Evolutionary conservation across 495 filamentous ascomycete species (phyloP).

Genomic region (Penicillium salamii): DNA sequence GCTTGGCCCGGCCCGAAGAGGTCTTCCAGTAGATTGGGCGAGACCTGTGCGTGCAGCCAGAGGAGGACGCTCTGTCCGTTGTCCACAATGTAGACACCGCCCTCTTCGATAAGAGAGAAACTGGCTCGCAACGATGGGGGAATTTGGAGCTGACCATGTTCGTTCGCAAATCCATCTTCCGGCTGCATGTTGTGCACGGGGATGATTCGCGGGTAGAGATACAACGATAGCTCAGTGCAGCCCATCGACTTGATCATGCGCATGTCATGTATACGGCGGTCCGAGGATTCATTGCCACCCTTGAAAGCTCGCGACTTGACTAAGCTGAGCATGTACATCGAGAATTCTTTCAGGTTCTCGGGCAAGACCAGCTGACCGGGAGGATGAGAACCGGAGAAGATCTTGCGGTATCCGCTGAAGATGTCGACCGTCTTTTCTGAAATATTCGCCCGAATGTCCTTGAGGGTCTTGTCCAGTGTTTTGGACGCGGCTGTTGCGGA

Average conservation of each 20-base stretch:
- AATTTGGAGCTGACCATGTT: conserved; percentile 80
- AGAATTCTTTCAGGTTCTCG: conserved; percentile 93
- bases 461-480: conserved; percentile 74
- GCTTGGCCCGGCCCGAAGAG: conserved; percentile 79
- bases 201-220: conserved; percentile 93
- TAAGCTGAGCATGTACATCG: conserved; percentile 94
- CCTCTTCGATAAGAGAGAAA: conserved; percentile 86
- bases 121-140: conserved; percentile 69
- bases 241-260: conserved; percentile 87
- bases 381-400: conserved; percentile 79
- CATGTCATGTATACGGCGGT: conserved; percentile 88
- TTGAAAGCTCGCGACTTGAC: conserved; percentile 93
- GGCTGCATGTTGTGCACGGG: conserved; percentile 79
- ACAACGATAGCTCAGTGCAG: conserved; percentile 78
- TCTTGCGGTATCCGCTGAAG: conserved; percentile 88
- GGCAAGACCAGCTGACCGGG: conserved; percentile 93
- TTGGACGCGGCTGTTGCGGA: conserved; percentile 63
- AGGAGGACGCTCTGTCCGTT: conserved; percentile 88
- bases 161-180: conserved; percentile 81
- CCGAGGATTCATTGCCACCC: conserved; percentile 86
- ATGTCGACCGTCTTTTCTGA: conserved; percentile 95
- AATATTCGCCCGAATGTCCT: conserved; percentile 80
- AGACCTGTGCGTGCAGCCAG: conserved; percentile 79
- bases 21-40: conserved; percentile 80
- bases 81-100: conserved; percentile 96